These are phyloP conservation scores for Paramecium pentaurelia DNA, from an alignment of 73 alveolate genomes.

Conservation along the genomic window DNA sequence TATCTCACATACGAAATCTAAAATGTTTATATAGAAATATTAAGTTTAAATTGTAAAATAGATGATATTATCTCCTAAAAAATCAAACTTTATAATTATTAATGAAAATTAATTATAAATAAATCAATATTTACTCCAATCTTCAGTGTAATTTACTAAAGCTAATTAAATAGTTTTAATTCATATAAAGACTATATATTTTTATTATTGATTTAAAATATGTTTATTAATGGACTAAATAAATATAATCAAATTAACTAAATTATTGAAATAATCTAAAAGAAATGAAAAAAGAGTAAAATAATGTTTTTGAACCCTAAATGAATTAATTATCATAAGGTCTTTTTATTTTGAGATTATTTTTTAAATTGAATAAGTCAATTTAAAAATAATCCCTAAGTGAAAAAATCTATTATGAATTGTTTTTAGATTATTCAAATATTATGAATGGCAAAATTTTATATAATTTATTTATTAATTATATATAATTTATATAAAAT, in stretches of 20 bases:
- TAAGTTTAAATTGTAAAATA: neutral
- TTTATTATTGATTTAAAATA: neutral
- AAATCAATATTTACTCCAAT: no score
- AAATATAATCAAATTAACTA: no score
- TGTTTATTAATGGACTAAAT: neutral
- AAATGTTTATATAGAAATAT: no score
- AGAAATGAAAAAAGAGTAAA: neutral
- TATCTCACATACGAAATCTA: no score
- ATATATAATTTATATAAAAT: neutral
- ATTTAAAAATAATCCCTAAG: neutral
- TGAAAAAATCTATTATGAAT: neutral
- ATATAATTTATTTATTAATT: neutral
- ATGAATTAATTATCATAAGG: neutral
- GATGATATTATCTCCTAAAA: no score
- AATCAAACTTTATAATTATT: neutral
- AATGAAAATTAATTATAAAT: no score
- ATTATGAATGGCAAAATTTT: neutral
- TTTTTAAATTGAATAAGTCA: no score
- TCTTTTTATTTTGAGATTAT: neutral
- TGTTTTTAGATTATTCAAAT: neutral
- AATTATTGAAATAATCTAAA: no score
- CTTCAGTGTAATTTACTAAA: no score
- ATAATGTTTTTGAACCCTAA: neutral
- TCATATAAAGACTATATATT: no score
- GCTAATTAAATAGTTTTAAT: no score